Conservation (phyloP, 202 grass and related monocot genomes). For the Bolboschoenoplectus hybrid region DNA sequence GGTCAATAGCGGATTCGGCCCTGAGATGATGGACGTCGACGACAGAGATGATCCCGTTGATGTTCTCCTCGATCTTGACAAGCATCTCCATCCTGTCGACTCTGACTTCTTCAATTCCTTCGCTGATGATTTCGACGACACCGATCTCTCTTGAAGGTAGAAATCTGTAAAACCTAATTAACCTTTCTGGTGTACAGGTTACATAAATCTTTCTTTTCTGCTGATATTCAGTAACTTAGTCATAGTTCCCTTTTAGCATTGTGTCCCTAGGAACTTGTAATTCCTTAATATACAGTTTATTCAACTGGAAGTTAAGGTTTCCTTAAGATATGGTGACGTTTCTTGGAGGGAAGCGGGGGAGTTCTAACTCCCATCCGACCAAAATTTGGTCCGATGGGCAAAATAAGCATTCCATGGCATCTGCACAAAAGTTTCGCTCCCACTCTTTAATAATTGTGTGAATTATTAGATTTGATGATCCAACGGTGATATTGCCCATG, state of each 20-base stretch:
- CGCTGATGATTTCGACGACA: conserved; percentile 66
- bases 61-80: conserved; percentile 46
- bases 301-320: not conserved
- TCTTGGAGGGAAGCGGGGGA: not conserved
- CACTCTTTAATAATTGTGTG: too few relatives aligned
- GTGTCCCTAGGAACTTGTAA: not conserved
- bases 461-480: too few relatives aligned
- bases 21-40: conserved; percentile 68
- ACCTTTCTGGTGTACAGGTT: not conserved
- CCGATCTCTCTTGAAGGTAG: conserved; percentile 50
- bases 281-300: not conserved
- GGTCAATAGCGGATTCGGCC: conserved; percentile 30
- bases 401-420: too few relatives aligned
- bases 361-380: too few relatives aligned
- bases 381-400: too few relatives aligned
- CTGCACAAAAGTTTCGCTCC: too few relatives aligned
- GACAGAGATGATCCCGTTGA: conserved; percentile 42
- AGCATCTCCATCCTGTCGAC: conserved; percentile 40
- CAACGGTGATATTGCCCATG: too few relatives aligned
- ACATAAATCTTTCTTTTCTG: not conserved
- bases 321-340: not conserved
- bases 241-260: not conserved
- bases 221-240: not conserved
- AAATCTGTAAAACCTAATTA: not conserved
- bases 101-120: conserved; percentile 68